Evolutionary conservation across 1,284 basidiomycete genomes (phyloP).

Genomic region (Fomitopsis pinicola): DNA sequence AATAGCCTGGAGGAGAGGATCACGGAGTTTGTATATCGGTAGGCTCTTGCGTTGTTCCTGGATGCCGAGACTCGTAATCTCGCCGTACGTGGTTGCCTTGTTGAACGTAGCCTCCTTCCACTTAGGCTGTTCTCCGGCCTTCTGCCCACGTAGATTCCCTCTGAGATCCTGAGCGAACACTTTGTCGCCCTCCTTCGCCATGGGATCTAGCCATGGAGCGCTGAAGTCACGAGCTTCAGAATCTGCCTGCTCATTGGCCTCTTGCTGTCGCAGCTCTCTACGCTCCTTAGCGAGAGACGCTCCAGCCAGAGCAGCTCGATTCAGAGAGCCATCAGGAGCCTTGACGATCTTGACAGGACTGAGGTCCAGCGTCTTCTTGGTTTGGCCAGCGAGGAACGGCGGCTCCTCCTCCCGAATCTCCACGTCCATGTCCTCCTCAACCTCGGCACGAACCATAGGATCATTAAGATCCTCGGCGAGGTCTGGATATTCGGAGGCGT

Average conservation of each 20-base stretch:
- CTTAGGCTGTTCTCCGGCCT: conserved; percentile 76
- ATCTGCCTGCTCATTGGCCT: conserved; percentile 92
- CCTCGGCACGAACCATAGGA: conserved; percentile 75
- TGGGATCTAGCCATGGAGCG: conserved; percentile 96
- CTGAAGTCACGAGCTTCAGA: conserved; percentile 91
- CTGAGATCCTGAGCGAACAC: conserved; percentile 94
- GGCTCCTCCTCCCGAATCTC: conserved; percentile 98
- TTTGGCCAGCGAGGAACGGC: conserved; percentile 94
- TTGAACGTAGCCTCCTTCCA: conserved; percentile 96
- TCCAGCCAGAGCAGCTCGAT: conserved; percentile 92
- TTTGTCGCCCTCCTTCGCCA: conserved; percentile 85
- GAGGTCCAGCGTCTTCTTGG: conserved; percentile 90
- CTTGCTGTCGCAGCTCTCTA: conserved; percentile 90
- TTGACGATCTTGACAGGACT: conserved; percentile 98
- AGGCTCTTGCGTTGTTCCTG: conserved; percentile 90
- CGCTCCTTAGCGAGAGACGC: conserved; percentile 94
- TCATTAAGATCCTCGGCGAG: conserved; percentile 88
- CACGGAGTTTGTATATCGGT: conserved; percentile 96
- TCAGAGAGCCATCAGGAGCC: conserved; percentile 91
- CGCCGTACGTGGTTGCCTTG: conserved; percentile 95
- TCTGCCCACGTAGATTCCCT: conserved; percentile 79
- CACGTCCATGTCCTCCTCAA: conserved; percentile 95
- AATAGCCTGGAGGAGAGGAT: conserved; percentile 89
- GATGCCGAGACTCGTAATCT: conserved; percentile 87
- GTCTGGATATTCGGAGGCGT: conserved; percentile 94